A percentile compares a stretch with the other conserved stretches of the same genome.
Conservation (phyloP, 345 rosid genomes). For the Acer saccharum region DNA sequence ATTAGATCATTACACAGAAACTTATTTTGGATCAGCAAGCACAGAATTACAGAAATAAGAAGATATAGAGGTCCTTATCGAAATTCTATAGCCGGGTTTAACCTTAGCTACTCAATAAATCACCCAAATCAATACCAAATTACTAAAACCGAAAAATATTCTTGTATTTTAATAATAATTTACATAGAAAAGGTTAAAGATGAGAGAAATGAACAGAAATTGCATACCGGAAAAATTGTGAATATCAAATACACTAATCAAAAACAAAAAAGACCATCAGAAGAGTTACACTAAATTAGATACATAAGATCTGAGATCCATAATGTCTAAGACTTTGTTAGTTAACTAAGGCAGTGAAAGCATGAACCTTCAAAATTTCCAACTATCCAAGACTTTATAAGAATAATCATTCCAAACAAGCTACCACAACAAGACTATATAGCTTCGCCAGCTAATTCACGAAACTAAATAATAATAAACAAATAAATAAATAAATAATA, state of each 20-base stretch:
- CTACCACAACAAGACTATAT: not conserved
- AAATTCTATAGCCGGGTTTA: not conserved
- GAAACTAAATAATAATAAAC: no score
- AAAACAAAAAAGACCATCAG: not conserved
- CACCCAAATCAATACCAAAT: not conserved
- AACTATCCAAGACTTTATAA: conserved; percentile 1
- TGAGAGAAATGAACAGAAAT: no score
- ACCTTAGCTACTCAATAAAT: not conserved
- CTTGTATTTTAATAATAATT: conserved; percentile 6
- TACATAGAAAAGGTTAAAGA: no score
- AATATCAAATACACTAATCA: not conserved
- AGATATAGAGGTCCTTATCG: not conserved
- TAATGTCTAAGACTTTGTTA: not conserved
- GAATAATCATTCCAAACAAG: conserved; percentile 3
- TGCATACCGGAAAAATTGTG: no score
- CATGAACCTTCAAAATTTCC: conserved; percentile 10
- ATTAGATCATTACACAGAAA: not conserved
- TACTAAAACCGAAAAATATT: not conserved
- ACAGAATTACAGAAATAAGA: not conserved
- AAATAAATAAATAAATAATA: not conserved
- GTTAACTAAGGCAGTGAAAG: not conserved
- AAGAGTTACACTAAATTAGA: not conserved
- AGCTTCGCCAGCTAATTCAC: not conserved
- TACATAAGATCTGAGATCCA: conserved; percentile 6
- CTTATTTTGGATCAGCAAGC: not conserved